A percentile compares a stretch with the other conserved stretches of the same genome.
Conservation (phyloP, 306 rosid species). For the Sesbania bispinosa region DNA sequence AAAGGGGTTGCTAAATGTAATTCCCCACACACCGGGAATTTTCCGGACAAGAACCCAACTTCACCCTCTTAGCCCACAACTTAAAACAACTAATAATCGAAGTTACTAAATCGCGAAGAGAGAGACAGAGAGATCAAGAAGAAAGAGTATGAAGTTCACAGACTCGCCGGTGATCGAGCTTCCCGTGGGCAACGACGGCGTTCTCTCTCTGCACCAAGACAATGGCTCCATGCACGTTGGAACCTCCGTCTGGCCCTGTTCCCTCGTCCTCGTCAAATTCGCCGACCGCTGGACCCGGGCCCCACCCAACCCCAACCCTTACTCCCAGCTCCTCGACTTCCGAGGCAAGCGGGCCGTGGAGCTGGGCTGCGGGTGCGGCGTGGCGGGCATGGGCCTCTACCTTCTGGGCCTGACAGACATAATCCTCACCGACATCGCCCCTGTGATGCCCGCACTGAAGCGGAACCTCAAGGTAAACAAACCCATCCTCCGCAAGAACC, state of each 20-base stretch:
- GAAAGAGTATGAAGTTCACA: slow-evolving; percentile 66
- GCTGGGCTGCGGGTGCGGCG: slow-evolving; percentile 88
- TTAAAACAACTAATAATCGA: neutral
- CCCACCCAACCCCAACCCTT: slow-evolving; percentile 43
- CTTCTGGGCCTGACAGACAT: slow-evolving; percentile 75
- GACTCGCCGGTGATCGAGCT: slow-evolving; percentile 84
- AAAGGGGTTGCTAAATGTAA: too few species aligned
- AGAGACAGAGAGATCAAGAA: neutral
- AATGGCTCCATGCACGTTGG: slow-evolving; percentile 89
- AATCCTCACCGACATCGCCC: slow-evolving; percentile 75
- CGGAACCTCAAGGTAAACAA: slow-evolving; percentile 75
- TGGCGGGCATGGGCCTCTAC: slow-evolving; percentile 81
- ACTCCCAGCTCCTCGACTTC: slow-evolving; percentile 63
- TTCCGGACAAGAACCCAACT: too few species aligned
- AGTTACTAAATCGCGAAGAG: neutral
- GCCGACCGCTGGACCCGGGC: slow-evolving; percentile 70
- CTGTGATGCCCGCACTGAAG: slow-evolving; percentile 89
- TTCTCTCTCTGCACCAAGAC: slow-evolving; percentile 77
- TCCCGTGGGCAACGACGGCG: slow-evolving; percentile 47
- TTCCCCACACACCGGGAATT: too few species aligned
- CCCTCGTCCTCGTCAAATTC: slow-evolving; percentile 89
- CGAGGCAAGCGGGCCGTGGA: slow-evolving; percentile 72
- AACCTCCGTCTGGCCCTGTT: slow-evolving; percentile 96
- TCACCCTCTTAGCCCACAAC: neutral
- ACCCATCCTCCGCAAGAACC: slow-evolving; percentile 53